Evolutionary conservation across 2,329 filamentous ascomycete species (phyloP).

Genomic region (Phialemonium atrogriseum): DNA sequence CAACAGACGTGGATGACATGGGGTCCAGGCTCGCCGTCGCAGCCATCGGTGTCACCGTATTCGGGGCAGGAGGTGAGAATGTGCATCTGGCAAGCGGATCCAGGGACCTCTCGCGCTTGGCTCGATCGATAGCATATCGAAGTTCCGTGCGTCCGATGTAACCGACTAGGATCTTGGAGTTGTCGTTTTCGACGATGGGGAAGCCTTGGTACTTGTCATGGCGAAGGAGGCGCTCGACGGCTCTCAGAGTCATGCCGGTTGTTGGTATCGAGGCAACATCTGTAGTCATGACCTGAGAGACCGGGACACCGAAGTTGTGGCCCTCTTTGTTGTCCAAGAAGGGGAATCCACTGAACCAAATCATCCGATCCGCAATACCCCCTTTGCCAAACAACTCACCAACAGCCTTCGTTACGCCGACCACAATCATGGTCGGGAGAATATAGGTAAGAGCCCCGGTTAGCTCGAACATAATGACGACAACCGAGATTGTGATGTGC

Average conservation of each 20-base stretch:
- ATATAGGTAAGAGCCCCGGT: constrained; percentile 98
- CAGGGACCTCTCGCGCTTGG: constrained; percentile 62
- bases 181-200: constrained; percentile 72
- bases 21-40: no score
- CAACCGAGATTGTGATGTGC: constrained; percentile 94
- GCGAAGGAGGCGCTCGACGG: constrained; percentile 66
- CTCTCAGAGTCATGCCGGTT: constrained; percentile 63
- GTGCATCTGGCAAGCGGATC: constrained; percentile 62
- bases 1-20: constrained; percentile 50
- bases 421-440: constrained; percentile 96
- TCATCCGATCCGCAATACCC: constrained; percentile 96
- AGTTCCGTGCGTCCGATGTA: constrained; percentile 92
- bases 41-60: constrained; percentile 10
- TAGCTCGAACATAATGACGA: constrained; percentile 99
- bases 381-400: constrained; percentile 88
- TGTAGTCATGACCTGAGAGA: constrained; percentile 81
- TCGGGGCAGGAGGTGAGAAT: constrained; percentile 48
- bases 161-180: constrained; percentile 67
- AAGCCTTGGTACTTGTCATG: constrained; percentile 87
- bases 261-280: constrained; percentile 67
- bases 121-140: constrained; percentile 78
- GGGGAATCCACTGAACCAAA: constrained; percentile 96
- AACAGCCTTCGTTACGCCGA: constrained; percentile 91
- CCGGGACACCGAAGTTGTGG: constrained; percentile 90
- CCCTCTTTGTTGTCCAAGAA: constrained; percentile 98